These are phyloP conservation scores for Plenodomus tracheiphilus DNA, from an alignment of 2,329 filamentous ascomycete species.

Conservation along the genomic window DNA sequence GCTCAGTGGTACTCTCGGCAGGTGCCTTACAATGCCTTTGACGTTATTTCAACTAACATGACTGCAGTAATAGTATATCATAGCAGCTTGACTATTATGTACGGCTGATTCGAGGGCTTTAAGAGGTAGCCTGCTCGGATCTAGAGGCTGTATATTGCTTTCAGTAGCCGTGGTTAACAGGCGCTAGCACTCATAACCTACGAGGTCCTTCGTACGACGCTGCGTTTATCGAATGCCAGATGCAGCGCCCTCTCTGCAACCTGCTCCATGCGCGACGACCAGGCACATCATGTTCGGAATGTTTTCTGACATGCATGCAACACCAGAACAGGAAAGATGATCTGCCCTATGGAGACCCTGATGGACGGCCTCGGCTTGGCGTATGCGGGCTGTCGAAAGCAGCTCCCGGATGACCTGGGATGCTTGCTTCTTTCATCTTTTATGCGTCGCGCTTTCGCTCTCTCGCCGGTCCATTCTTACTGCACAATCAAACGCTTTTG, in stretches of 20 bases:
- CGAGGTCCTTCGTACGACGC: too few relatives aligned
- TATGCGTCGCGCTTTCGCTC: neutral
- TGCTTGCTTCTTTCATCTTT: neutral
- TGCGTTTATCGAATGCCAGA: constrained; percentile 7
- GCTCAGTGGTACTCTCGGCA: too few relatives aligned
- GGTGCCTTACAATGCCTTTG: too few relatives aligned
- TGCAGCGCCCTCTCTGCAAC: too few relatives aligned
- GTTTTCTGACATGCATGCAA: neutral
- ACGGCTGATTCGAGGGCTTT: too few relatives aligned
- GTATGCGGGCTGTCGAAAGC: neutral
- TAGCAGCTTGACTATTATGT: too few relatives aligned
- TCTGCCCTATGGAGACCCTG: neutral
- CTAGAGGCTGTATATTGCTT: too few relatives aligned
- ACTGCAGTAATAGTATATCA: too few relatives aligned
- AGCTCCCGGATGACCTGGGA: neutral
- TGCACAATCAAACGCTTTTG: neutral
- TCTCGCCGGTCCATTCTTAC: neutral
- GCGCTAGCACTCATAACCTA: too few relatives aligned
- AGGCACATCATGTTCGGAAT: neutral
- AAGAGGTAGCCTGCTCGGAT: too few relatives aligned
- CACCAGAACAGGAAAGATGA: neutral
- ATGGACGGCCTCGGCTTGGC: neutral
- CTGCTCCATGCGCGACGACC: neutral
- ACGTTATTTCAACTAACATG: too few relatives aligned
- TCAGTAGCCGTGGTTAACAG: too few relatives aligned